phyloP scores from a whole-genome alignment of 768 basidiomycete genomes.

The Mycena filopes region DNA sequence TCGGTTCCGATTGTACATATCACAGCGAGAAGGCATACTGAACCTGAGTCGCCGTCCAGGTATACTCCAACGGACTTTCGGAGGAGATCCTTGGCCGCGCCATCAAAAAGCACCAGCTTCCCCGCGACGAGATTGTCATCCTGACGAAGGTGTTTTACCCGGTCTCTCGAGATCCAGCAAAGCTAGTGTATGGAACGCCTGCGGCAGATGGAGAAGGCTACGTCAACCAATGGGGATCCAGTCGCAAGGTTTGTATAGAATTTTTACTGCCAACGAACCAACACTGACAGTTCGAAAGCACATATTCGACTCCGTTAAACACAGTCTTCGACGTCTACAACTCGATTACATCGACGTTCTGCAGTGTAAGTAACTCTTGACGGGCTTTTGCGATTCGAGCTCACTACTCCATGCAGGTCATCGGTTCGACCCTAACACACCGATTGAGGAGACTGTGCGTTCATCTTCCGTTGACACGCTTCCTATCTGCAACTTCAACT shows the following conservation, averaged over 20 bases:
- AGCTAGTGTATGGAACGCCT: slow-evolving; percentile 32
- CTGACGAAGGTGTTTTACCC: slow-evolving; percentile 37
- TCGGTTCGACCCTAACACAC: slow-evolving; percentile 64
- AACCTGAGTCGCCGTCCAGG: neutral
- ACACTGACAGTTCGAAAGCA: slow-evolving; percentile 41
- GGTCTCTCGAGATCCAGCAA: slow-evolving; percentile 47
- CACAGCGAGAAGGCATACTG: neutral
- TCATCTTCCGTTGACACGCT: no score
- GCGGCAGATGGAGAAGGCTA: slow-evolving; percentile 32
- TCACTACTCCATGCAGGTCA: slow-evolving; percentile 48
- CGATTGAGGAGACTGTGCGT: slow-evolving; percentile 47
- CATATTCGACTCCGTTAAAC: slow-evolving; percentile 66
- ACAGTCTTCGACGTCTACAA: slow-evolving; percentile 53
- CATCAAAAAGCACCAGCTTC: neutral
- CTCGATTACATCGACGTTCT: slow-evolving; percentile 69
- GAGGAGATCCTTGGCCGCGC: neutral
- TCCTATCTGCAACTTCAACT: no score
- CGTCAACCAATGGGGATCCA: slow-evolving; percentile 41
- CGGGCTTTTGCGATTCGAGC: neutral
- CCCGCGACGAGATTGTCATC: neutral
- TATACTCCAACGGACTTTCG: neutral
- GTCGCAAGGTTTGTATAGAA: slow-evolving; percentile 56
- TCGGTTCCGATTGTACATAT: neutral
- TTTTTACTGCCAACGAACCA: neutral
- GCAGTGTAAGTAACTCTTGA: slow-evolving; percentile 49